Evolutionary conservation across 768 basidiomycete genomes (phyloP), one percentile per base, ranked within the genome.

Genomic region (Fomitopsis serialis): DNA sequence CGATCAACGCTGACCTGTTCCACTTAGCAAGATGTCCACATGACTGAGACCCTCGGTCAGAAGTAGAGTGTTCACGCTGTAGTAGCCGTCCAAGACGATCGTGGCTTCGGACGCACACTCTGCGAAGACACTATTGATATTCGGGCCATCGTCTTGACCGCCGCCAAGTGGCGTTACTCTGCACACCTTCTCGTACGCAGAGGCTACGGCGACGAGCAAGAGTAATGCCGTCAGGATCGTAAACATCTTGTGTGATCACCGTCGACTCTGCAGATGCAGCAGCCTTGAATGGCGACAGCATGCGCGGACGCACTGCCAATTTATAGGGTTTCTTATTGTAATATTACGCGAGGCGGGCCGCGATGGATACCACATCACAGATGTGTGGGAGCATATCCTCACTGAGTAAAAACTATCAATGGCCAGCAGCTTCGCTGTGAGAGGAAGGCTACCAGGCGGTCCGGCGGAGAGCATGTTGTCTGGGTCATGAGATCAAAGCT

Each of bases 1-100:
- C 0, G 47, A 54, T n/a, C n/a, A 32, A 32, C 11, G 59, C 63
- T 50, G 56, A 66, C 69, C 66, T 1, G 68, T 68, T 11, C 74
- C 73, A 27, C 68, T 68, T 29, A 75, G 62, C 52, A 73, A 63
- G 48, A 77, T 70, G 27, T 67, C 64, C 34, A 76, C 72, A 46
- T 74, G 60, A 25, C 62, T 61, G 23, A 76, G 63, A n/a, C 65
- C 67, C 8, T 66, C 63, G 1, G 70, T 73, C 29, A 71, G 61
- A 25, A 75, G 66, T 0, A 75, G 68, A 3, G 70, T 70, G 58
- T 73, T 66, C 52, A 76, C 74, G 43, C 67, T 63, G 51, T 72
- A 70, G 54, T 63, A 68, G 42, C 59, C 47, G 63, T 71, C 67
- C 12, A 73, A 58, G 32, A 68, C 61, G 53, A 73, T 45, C 9